Evolutionary conservation across 2,329 filamentous ascomycete species (phyloP), one percentile per base, ranked within the genome.

Genomic region (Fusarium virguliforme): DNA sequence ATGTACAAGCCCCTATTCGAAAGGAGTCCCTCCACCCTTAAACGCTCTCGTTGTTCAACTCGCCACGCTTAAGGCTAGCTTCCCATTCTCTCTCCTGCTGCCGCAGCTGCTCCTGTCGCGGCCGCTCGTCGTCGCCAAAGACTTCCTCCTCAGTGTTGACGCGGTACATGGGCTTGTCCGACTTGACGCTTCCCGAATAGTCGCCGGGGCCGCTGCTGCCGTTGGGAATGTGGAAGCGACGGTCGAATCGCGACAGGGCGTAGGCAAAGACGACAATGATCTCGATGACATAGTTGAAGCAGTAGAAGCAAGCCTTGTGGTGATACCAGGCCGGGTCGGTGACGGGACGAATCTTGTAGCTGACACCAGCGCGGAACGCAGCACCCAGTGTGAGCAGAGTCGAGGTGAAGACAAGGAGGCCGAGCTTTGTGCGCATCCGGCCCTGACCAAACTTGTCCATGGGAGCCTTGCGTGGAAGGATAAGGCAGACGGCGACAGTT

Each of bases 251-350:
- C 22, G 86, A 80, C 15, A 92, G 76, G 0, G 90, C 86, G 80
- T 93, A 95, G 8, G 90, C 81, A 59, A 85, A 87, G 5, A 95
- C 85, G 38, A 94, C 89, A 26, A 92, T 77, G 41, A 95, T 82
- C 80, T 97, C 94, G 38, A 95, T 84, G 15, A 83, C 83, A 77
- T 93, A 97, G 81, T 93, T 92, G 83, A 96, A 93, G 76, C 90
- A 82, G 82, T 96, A 97, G 83, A 94, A 97, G 74, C 88, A 89
- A 2, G 90, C 87, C 78, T 91, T 92, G 75, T 83, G 83, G 74
- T 94, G 87, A 78, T 91, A 95, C 87, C 90, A 92, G 6, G 90
- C 90, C 2, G 92, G 89, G 63, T 88, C 43, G 10, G 48, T 82
- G 62, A 76, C 74, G 4, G 84, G 88, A 30, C 85, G 86, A 1